A percentile compares a stretch with the other conserved stretches of the same genome.
Evolutionary conservation across 306 rosid species (phyloP).

Genomic region (Lablab purpureus): DNA sequence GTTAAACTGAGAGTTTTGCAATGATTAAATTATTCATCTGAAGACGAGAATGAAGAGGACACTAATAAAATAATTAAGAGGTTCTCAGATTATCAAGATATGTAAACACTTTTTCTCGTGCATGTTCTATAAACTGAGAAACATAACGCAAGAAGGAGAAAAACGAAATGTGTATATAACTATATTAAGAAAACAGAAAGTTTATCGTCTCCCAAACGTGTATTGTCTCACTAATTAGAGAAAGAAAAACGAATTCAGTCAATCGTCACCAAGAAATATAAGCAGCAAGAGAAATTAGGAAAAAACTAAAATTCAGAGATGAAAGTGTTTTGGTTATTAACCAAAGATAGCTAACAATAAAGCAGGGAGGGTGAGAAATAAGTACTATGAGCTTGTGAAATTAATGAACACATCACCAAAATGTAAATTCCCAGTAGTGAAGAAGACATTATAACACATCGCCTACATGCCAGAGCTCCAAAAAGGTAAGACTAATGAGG

Average conservation of each 20-base stretch:
- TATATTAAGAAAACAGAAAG: constrained; percentile 50
- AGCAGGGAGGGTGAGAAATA: constrained; percentile 32
- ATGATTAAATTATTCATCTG: constrained; percentile 15
- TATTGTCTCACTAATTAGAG: constrained; percentile 55
- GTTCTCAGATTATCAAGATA: constrained; percentile 11
- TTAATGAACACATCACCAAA: constrained; percentile 37
- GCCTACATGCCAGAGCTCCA: constrained; percentile 32
- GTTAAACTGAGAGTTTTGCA: constrained; percentile 9
- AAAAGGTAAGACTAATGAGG: constrained; percentile 34
- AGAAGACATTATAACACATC: constrained; percentile 10
- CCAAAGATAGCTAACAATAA: constrained; percentile 56
- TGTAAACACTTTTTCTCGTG: constrained; percentile 11
- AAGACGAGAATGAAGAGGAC: background rate
- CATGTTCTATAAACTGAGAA: constrained; percentile 25
- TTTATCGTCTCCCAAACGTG: constrained; percentile 20
- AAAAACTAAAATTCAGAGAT: constrained; percentile 54
- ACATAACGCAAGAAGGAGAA: background rate
- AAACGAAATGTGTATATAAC: constrained; percentile 22
- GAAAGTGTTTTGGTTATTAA: constrained; percentile 61
- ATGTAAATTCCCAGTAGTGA: constrained; percentile 26
- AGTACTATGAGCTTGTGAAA: constrained; percentile 38
- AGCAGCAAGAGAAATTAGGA: constrained; percentile 48
- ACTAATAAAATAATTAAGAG: constrained; percentile 15
- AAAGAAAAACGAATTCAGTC: constrained; percentile 45
- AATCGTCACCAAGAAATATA: constrained; percentile 39